Evolutionary conservation across 805 yeast species (phyloP), one percentile per base, ranked within the genome.

Genomic region (Suhomyces pyralidae): DNA sequence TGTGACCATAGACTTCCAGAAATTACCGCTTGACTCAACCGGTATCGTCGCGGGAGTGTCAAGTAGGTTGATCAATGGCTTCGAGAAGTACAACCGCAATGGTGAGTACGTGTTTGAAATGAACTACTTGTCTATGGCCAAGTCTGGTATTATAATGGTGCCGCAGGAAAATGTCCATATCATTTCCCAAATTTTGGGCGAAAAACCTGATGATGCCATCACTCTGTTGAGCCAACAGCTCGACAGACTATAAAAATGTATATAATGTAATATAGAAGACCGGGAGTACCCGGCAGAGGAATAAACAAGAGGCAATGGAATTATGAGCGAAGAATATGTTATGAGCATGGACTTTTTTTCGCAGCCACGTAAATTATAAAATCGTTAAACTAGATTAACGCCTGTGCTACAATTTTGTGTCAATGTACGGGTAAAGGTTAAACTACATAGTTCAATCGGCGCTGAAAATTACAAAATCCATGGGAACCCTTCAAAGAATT

Each of bases 11-110:
- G 84, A 84, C 61, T 73, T 84, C 53, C 69, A 76, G 12, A 66
- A 68, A 26, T 62, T 84, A 22, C 88, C 88, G 0, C 65, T 81
- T 15, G 84, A 84, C 62, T 71, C 82, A 7, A 82, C 84, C 20
- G 90, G 90, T 40, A 82, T 85, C 47, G 88, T 84, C 1, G 83
- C 88, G 0, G 86, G 87, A 1, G 74, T 85, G 20, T 87, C 89
- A 0, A 68, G 80, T 40, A 74, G 70, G 51, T 64, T 84, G 22
- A 60, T 79, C 19, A 69, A 66, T 42, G 74, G 72, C 5, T 57
- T 64, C 38, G 60, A 58, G 20, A 45, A 50, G 14, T 45, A 46
- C 24, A 61, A 64, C 5, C 56, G 28, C 9, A n/a, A 26, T 8
- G 30, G 45, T 26, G 57, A 56, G 10, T 56, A 55, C 25, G 57